Conservation (phyloP, 192 early-diverging fungal species). For the Linnemannia exigua region DNA sequence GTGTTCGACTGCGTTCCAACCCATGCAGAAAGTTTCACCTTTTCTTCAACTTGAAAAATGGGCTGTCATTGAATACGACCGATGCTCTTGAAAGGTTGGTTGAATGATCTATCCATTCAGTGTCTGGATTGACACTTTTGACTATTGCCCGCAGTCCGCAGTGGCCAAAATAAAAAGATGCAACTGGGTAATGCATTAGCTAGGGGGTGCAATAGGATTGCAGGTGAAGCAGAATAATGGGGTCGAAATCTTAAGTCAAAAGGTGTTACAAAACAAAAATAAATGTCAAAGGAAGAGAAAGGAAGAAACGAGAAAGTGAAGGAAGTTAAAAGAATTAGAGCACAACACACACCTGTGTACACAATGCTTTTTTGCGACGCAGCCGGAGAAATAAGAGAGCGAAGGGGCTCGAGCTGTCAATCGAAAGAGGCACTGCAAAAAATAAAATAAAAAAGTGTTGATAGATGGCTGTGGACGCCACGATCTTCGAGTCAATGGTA, state of each 20-base stretch:
- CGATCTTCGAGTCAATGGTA: not conserved
- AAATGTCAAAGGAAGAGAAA: not conserved
- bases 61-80: not conserved
- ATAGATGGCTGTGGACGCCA: not conserved
- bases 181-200: not conserved
- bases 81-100: not conserved
- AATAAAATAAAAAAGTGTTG: not conserved
- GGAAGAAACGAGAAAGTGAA: not conserved
- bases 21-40: no score
- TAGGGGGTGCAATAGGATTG: not conserved
- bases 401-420: not conserved
- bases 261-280: not conserved
- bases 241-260: not conserved
- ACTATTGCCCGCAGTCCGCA: conserved; percentile 5
- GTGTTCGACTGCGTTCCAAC: not conserved
- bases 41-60: not conserved
- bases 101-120: not conserved
- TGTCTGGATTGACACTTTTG: not conserved
- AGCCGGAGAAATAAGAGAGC: not conserved
- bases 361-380: conserved; percentile 1
- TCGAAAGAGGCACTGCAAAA: not conserved
- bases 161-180: not conserved
- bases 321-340: not conserved
- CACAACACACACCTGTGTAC: no score
- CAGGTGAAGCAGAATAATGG: not conserved